Base-by-base conservation (phyloP, 441 rosid genomes). In the Capsella rubella region DNA sequence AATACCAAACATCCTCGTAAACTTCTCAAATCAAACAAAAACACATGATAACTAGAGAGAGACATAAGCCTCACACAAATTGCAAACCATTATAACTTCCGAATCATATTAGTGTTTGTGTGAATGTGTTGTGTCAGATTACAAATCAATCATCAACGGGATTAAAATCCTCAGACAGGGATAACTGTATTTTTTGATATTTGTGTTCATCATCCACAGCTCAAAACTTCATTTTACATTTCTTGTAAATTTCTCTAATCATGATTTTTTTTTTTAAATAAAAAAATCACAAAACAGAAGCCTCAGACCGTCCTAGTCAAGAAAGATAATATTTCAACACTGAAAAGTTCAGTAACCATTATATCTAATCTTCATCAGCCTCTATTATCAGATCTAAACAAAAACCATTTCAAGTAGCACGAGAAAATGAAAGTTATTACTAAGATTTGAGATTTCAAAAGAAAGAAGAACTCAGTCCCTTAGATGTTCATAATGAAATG, bases 401-500 rank as follows among this genome's bases (percentile, higher is more conserved):
- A 47, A 46, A 45, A 42, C 9, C 50, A 46, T 2, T 8, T 42
- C 8, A 15, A 46, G 7, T 10, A 37, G 12, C 15, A 42, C 25
- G 2, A 31, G 6, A 13, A 16, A 16, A 15, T 12, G 0, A 1
- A 1, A 14, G 8, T 3, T 14, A 55, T 21, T 3, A 32, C 5
- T 6, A 32, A 32, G 35, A 32, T 32, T 8, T 34, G 2, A 16
- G 1, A 31, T 8, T 21, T 21, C 12, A 37, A 35, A 54, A 5
- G 59, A 14, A 27, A 8, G 27, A 51, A 47, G 79, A 85, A 82
- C 93, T 86, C 96, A 87, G 96, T 86, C 91, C 96, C 96, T 92
- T 92, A 88, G 96, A 92, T 88, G 96, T 92, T 90, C 89, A 39
- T 68, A 76, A 84, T 68, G 29, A 72, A 14, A 59, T 77, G 95